phyloP scores from a whole-genome alignment of 306 rosid genomes.

The Ziziphus jujuba region DNA sequence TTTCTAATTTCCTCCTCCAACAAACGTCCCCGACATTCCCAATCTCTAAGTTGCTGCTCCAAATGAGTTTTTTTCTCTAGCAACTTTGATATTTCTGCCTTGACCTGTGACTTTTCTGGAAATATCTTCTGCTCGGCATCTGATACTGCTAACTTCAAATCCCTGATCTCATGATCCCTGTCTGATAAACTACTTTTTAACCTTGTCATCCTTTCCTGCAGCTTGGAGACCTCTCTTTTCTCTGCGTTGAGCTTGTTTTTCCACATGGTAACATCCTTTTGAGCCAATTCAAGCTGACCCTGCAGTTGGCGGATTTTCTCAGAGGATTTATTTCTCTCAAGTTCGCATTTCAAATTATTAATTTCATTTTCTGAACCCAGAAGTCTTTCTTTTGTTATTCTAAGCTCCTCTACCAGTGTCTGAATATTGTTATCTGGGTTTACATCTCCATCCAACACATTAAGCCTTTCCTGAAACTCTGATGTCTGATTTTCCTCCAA shows the following conservation, averaged over 20 bases:
- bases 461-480: constrained; percentile 29
- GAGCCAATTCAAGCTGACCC: constrained; percentile 62
- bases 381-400: constrained; percentile 53
- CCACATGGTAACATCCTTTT: constrained; percentile 60
- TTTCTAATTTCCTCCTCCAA: constrained; percentile 86
- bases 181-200: constrained; percentile 68
- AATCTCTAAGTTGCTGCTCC: constrained; percentile 55
- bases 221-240: constrained; percentile 72
- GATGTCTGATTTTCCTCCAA: constrained; percentile 21
- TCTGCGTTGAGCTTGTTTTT: constrained; percentile 67
- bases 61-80: constrained; percentile 42
- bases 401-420: constrained; percentile 54
- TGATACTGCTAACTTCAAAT: constrained; percentile 78
- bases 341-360: constrained; percentile 49
- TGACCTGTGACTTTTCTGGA: constrained; percentile 84
- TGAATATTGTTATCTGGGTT: constrained; percentile 35
- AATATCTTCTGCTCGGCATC: constrained; percentile 96
- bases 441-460: constrained; percentile 26
- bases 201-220: constrained; percentile 70
- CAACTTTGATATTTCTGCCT: constrained; percentile 67
- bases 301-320: constrained; percentile 54
- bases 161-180: constrained; percentile 79
- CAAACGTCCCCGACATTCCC: constrained; percentile 67
- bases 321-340: constrained; percentile 50
- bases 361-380: constrained; percentile 56